Conservation (phyloP, 495 filamentous ascomycete genomes). For the Wilcoxina mikolae region DNA sequence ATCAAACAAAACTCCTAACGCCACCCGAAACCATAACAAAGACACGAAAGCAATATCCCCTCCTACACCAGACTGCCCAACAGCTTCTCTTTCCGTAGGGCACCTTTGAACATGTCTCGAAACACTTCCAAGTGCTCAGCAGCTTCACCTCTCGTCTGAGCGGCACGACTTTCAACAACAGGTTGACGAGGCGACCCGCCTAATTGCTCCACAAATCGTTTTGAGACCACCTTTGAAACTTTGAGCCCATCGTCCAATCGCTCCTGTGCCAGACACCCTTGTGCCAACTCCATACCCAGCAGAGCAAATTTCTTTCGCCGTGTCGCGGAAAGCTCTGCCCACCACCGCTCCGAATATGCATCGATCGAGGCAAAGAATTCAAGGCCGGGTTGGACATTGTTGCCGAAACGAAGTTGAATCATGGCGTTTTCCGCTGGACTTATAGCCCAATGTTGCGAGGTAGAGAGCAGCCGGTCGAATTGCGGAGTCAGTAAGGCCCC, state of each 20-base stretch:
- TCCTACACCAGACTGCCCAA: neutral
- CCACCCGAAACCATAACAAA: too few species aligned
- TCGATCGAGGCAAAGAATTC: neutral
- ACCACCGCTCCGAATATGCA: neutral
- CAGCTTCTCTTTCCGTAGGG: neutral
- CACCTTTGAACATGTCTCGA: conserved; percentile 1
- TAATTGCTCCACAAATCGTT: neutral
- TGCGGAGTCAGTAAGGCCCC: neutral
- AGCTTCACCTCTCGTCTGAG: neutral
- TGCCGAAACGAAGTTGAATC: conserved; percentile 1
- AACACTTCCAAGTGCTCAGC: conserved; percentile 1
- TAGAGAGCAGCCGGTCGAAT: neutral
- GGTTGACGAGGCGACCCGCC: neutral
- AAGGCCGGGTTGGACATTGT: neutral
- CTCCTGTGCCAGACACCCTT: conserved; percentile 2
- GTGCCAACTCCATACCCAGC: conserved; percentile 2
- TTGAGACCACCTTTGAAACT: neutral
- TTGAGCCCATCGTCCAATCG: neutral
- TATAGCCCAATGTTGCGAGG: neutral
- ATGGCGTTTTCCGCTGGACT: neutral
- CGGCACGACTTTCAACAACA: neutral
- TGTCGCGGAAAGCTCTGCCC: neutral
- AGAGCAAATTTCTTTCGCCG: neutral
- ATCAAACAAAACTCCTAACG: too few species aligned
- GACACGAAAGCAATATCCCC: too few species aligned